Base-by-base conservation (phyloP, 2,329 filamentous ascomycete genomes). In the Calonectria pauciramosa region DNA sequence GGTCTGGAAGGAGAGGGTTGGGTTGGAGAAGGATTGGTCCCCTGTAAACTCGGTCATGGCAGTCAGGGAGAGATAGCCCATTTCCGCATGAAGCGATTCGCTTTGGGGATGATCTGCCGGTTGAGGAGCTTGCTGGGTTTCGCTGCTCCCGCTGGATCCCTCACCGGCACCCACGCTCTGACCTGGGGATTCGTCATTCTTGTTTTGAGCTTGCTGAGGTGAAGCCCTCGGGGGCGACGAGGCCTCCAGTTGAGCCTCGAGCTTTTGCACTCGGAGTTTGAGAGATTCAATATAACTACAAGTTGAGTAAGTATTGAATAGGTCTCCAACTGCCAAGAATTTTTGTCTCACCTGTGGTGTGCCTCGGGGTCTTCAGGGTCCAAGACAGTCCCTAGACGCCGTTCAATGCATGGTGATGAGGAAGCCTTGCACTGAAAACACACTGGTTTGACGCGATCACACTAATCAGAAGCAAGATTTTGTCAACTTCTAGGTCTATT, bases 1-100 rank as follows among this genome's bases (percentile, higher is more conserved):
- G 10, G 72, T 74, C 38, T 60, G 72, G 34, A 70, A 74, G n/a
- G 67, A 70, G 16, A 74, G 56, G 13, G 49, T 65, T 2, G 41
- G 67, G 30, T 70, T 70, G 23, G 68, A 65, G 10, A 60, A 66
- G 18, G 72, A 60, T 32, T 74, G 72, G 38, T 65, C 51, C 28
- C 67, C 60, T 13, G 68, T 70, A n/a, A 70, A 64, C 30, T 74
- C 72, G 23, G 72, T 68, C 72, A 74, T 74, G 60, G 72, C 72
- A 54, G 56, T 74, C 5, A 70, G 51, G 0, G 72, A 63, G 26
- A 74, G 51, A 18, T 70, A 70, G 28, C 72, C 67, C 49, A 74
- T 74, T 52, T 74, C 72, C 4, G 59, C 60, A 30, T 70, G 67
- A 26, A 74, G 51, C 8, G 72, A 49, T 14, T 74, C 72, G 20